Conservation (phyloP, 2,329 filamentous ascomycete species). For the Corinectria fuckeliana region DNA sequence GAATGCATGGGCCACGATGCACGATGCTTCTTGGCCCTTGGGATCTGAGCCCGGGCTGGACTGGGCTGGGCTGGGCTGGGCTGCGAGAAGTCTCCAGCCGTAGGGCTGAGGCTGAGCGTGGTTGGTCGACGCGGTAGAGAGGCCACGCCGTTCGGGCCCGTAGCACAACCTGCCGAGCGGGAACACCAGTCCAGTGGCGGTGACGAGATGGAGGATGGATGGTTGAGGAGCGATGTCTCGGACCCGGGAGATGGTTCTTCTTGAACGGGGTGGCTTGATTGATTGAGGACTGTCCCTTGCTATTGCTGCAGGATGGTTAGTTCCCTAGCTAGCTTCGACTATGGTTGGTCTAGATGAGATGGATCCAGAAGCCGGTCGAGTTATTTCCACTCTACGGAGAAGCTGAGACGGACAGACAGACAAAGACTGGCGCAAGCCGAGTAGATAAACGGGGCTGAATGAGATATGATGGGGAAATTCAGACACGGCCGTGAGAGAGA, state of each 20-base stretch:
- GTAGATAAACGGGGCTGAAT: not conserved
- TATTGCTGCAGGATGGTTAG: not conserved
- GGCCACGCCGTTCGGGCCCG: constrained; percentile 8
- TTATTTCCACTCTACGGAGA: not conserved
- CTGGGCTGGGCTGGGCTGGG: not conserved
- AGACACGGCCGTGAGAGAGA: no score
- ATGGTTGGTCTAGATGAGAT: not conserved
- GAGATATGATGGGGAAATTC: not conserved
- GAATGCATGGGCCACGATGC: constrained; percentile 1
- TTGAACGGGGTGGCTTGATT: no score
- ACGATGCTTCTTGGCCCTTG: not conserved
- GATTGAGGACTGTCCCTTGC: not conserved
- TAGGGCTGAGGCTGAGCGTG: constrained; percentile 15
- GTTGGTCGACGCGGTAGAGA: constrained; percentile 3
- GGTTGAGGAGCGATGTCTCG: constrained; percentile 1
- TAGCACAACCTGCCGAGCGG: not conserved
- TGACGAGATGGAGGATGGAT: not conserved
- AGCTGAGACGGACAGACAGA: not conserved
- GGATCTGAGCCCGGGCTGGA: not conserved
- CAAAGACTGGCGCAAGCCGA: not conserved
- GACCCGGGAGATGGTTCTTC: not conserved
- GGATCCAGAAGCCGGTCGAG: not conserved
- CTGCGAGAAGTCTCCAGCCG: constrained; percentile 6
- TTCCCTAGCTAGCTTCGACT: not conserved
- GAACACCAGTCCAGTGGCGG: not conserved